phyloP scores from a whole-genome alignment of 2,329 filamentous ascomycete species.

The Fusarium begoniae region DNA sequence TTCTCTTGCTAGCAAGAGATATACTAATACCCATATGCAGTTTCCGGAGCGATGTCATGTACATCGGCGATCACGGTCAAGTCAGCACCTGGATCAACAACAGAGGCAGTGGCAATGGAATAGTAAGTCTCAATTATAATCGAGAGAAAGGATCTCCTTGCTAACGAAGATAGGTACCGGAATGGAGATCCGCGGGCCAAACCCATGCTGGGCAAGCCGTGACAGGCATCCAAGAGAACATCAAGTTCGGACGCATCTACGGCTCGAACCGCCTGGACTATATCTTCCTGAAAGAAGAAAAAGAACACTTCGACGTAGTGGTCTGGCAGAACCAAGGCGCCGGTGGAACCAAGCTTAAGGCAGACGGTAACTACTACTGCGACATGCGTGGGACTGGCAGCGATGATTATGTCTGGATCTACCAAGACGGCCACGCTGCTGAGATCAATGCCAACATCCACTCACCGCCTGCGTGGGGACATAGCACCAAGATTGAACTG shows the following conservation, averaged over 20 bases:
- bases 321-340: background rate
- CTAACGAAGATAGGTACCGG: background rate
- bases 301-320: background rate
- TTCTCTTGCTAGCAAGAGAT: accelerated
- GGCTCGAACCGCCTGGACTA: background rate
- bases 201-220: background rate
- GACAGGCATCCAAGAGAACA: background rate
- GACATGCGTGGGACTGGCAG: background rate
- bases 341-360: background rate
- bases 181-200: background rate
- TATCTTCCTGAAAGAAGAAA: background rate
- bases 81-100: background rate
- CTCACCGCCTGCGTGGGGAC: background rate
- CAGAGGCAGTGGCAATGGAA: background rate
- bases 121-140: background rate
- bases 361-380: background rate
- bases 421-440: background rate
- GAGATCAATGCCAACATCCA: background rate
- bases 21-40: background rate
- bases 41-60: background rate
- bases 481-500: background rate
- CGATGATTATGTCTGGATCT: background rate
- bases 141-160: accelerated
- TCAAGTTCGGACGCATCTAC: background rate
- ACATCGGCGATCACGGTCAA: background rate